Evolutionary conservation across 1,284 basidiomycete genomes (phyloP).

Genomic region (Cutaneotrichosporon sp.): DNA sequence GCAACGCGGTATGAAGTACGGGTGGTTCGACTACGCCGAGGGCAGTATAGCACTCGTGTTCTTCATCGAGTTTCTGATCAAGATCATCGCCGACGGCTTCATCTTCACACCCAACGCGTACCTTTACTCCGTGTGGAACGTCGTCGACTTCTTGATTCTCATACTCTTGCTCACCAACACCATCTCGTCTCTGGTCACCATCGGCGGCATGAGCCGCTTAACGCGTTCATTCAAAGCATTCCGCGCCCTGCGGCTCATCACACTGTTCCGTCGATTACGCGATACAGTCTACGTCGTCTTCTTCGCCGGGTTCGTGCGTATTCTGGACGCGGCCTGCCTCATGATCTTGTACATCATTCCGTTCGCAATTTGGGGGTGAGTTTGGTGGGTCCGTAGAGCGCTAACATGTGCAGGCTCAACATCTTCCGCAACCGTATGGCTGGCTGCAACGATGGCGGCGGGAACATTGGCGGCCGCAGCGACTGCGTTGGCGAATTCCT

Average conservation of each 20-base stretch:
- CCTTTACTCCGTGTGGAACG: slow-evolving; percentile 86
- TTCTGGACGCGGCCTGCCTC: slow-evolving; percentile 87
- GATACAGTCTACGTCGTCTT: slow-evolving; percentile 89
- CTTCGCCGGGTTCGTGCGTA: slow-evolving; percentile 80
- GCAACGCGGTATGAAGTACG: slow-evolving; percentile 61
- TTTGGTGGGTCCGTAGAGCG: not conserved
- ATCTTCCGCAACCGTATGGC: slow-evolving; percentile 86
- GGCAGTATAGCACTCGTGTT: slow-evolving; percentile 72
- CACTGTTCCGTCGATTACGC: slow-evolving; percentile 80
- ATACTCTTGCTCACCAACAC: slow-evolving; percentile 78
- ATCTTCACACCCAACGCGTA: slow-evolving; percentile 93
- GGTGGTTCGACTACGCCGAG: slow-evolving; percentile 88
- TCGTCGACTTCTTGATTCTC: slow-evolving; percentile 86
- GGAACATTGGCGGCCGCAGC: slow-evolving; percentile 58
- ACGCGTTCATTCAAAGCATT: slow-evolving; percentile 87
- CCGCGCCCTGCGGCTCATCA: slow-evolving; percentile 84
- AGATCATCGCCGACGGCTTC: slow-evolving; percentile 90
- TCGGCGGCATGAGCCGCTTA: slow-evolving; percentile 76
- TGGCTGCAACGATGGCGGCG: slow-evolving; percentile 72
- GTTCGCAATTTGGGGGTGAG: slow-evolving; percentile 87
- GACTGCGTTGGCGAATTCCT: slow-evolving; percentile 77
- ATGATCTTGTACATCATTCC: slow-evolving; percentile 95
- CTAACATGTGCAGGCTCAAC: slow-evolving; percentile 60
- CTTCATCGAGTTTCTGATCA: slow-evolving; percentile 78
- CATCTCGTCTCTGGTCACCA: slow-evolving; percentile 70